Evolutionary conservation across 2,329 filamentous ascomycete species (phyloP).

Genomic region (Trichoderma guizhouense): DNA sequence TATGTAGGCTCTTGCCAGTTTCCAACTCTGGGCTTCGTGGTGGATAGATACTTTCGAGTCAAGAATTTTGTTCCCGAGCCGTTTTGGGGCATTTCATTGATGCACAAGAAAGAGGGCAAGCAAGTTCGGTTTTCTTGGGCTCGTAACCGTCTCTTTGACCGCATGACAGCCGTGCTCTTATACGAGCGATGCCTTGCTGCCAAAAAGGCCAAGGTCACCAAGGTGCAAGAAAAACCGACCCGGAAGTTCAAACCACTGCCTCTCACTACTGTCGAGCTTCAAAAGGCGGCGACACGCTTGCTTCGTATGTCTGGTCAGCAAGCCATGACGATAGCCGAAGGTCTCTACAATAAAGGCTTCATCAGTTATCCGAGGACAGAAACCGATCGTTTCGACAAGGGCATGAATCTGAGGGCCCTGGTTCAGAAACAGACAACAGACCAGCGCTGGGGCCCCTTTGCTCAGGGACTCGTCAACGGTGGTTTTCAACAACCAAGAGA

Average conservation of each 20-base stretch:
- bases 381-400: conserved; percentile 90
- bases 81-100: conserved; percentile 90
- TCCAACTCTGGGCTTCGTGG: conserved; percentile 92
- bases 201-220: conserved; percentile 73
- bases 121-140: conserved; percentile 83
- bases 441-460: conserved; percentile 74
- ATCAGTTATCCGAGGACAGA: conserved; percentile 98
- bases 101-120: conserved; percentile 71
- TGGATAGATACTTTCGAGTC: conserved; percentile 91
- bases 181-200: conserved; percentile 81
- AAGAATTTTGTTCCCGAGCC: conserved; percentile 88
- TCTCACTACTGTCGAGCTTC: conserved; percentile 90
- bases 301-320: conserved; percentile 86
- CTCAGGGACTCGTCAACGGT: conserved; percentile 69
- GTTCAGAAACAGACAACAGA: conserved; percentile 82
- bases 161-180: conserved; percentile 73
- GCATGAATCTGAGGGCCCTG: conserved; percentile 76
- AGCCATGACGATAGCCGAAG: conserved; percentile 85
- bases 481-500: conserved; percentile 77
- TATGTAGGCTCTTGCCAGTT: conserved; percentile 82
- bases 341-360: conserved; percentile 87
- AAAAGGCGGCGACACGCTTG: conserved; percentile 89
- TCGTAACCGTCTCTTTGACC: conserved; percentile 80
- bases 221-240: conserved; percentile 85
- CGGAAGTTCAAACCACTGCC: conserved; percentile 93